A percentile compares a stretch with the other conserved stretches of the same genome.
phyloP scores from a whole-genome alignment of 805 yeast genomes.

The Barnettozyma vustinii region DNA sequence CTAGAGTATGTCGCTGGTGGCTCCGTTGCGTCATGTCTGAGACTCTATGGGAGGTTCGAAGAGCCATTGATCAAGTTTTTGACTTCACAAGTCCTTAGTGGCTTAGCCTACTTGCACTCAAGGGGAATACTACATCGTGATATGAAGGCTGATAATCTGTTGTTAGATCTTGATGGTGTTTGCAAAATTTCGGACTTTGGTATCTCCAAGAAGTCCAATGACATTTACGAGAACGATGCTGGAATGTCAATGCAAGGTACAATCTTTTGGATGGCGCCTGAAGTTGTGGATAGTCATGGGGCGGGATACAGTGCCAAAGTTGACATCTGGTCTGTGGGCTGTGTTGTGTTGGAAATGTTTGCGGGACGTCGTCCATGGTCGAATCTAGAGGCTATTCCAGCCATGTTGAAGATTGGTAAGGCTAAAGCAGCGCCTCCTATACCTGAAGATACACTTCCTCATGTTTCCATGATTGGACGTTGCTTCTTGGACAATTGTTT shows the following conservation, averaged over 20 bases:
- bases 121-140: slow-evolving; percentile 90
- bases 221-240: slow-evolving; percentile 84
- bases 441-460: slow-evolving; percentile 74
- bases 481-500: slow-evolving; percentile 76
- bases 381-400: slow-evolving; percentile 89
- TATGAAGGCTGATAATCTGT: slow-evolving; percentile 86
- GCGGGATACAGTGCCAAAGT: slow-evolving; percentile 97
- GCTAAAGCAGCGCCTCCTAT: slow-evolving; percentile 92
- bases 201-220: slow-evolving; percentile 78
- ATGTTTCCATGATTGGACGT: slow-evolving; percentile 59
- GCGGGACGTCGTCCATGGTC: slow-evolving; percentile 98
- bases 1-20: slow-evolving; percentile 98
- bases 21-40: slow-evolving; percentile 80
- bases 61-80: slow-evolving; percentile 68
- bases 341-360: slow-evolving; percentile 96
- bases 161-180: slow-evolving; percentile 86
- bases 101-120: slow-evolving; percentile 82
- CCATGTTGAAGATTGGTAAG: slow-evolving; percentile 84
- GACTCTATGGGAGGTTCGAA: slow-evolving; percentile 80
- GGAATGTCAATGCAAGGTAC: slow-evolving; percentile 99
- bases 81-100: slow-evolving; percentile 75
- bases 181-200: slow-evolving; percentile 97
- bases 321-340: slow-evolving; percentile 97
- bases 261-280: slow-evolving; percentile 99
- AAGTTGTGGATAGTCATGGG: slow-evolving; percentile 84